phyloP scores from a whole-genome alignment of 2,329 filamentous ascomycete species.

The Sporothrix euskadiensis region DNA sequence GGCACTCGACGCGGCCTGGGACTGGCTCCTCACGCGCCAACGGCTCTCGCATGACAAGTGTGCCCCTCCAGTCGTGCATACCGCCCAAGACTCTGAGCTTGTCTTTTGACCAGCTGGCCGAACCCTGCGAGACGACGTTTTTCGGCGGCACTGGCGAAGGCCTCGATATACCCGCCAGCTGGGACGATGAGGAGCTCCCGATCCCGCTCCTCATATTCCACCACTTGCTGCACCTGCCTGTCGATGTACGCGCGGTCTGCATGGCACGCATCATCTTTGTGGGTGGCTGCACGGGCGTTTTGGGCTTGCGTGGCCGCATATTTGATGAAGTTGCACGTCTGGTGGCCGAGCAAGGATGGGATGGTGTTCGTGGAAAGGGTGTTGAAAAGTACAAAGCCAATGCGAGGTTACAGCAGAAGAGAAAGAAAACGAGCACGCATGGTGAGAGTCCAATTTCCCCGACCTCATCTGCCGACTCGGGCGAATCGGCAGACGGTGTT shows the following conservation, averaged over 20 bases:
- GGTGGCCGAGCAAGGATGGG: conserved; percentile 72
- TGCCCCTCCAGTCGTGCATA: conserved; percentile 50
- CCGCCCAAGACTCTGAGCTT: conserved; percentile 61
- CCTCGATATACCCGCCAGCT: conserved; percentile 52
- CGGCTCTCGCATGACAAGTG: conserved; percentile 30
- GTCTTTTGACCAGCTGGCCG: conserved; percentile 68
- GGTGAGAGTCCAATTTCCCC: conserved; percentile 6
- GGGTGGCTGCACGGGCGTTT: conserved; percentile 75
- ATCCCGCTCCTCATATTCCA: conserved; percentile 75
- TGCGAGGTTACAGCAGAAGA: conserved; percentile 42
- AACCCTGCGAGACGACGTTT: conserved; percentile 73
- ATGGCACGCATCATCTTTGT: conserved; percentile 88
- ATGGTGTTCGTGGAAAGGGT: conserved; percentile 69
- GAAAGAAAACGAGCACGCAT: conserved; percentile 3
- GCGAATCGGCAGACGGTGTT: conserved; percentile 34
- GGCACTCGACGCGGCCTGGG: conserved; percentile 10
- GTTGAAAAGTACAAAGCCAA: conserved; percentile 56
- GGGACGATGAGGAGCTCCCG: conserved; percentile 86
- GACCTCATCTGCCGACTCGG: background rate
- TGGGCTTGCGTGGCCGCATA: conserved; percentile 76
- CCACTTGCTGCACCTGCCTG: conserved; percentile 70
- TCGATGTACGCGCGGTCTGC: conserved; percentile 80
- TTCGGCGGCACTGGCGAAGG: conserved; percentile 52
- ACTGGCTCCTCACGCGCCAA: conserved; percentile 39
- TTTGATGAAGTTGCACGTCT: conserved; percentile 71